Percentiles rank a stretch among this genome's conserved stretches.
phyloP scores from a whole-genome alignment of 2,329 filamentous ascomycete genomes.

The Elsinoe australis region DNA sequence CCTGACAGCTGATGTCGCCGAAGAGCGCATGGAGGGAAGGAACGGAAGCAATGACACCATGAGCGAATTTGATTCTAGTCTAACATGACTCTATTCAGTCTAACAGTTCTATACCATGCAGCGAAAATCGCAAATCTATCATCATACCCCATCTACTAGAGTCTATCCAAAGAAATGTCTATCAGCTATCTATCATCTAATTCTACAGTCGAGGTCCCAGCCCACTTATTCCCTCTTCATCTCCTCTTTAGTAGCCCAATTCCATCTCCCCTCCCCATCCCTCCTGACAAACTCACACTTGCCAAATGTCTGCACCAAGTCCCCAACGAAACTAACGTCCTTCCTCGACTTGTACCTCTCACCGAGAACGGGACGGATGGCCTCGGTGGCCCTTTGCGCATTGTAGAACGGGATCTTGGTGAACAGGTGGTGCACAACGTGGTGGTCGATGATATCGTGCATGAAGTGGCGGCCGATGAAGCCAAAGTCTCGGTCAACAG shows the following conservation, averaged over 20 bases:
- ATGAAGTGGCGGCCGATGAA: slow-evolving; percentile 59
- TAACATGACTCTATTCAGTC: not conserved
- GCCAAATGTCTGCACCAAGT: slow-evolving; percentile 69
- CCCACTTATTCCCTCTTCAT: not conserved
- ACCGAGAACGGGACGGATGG: slow-evolving; percentile 51
- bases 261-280: slow-evolving; percentile 1
- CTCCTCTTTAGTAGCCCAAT: not conserved
- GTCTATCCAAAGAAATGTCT: too few species aligned
- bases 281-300: slow-evolving; percentile 75
- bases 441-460: slow-evolving; percentile 58
- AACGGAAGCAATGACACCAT: not conserved
- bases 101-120: too few species aligned
- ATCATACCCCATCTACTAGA: too few species aligned
- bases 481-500: slow-evolving; percentile 57
- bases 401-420: slow-evolving; percentile 51
- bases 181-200: too few species aligned
- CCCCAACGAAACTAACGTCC: slow-evolving; percentile 56
- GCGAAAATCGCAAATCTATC: too few species aligned
- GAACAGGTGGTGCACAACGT: slow-evolving; percentile 57
- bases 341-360: slow-evolving; percentile 39
- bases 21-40: too few species aligned
- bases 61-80: not conserved
- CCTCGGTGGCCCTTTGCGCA: slow-evolving; percentile 51
- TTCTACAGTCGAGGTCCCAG: too few species aligned
- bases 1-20: too few species aligned